These are phyloP conservation scores for Candida loeiensis DNA, from an alignment of 805 yeast genomes.

Conservation along the genomic window DNA sequence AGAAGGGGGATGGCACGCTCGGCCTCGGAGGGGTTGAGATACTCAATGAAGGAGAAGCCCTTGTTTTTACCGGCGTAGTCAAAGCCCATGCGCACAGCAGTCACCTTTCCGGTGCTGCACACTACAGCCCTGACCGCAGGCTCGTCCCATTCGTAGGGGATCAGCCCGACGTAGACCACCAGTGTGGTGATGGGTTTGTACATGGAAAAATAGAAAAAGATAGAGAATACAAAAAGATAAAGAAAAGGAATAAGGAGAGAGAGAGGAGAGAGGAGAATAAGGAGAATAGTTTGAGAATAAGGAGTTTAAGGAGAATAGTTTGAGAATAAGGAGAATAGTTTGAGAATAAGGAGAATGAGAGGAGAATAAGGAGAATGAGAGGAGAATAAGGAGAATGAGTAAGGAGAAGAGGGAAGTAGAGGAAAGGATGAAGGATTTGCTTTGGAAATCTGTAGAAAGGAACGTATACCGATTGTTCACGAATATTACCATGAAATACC, in stretches of 20 bases:
- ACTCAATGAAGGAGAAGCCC: slow-evolving; percentile 68
- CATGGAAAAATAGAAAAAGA: slow-evolving; percentile 5
- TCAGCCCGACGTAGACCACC: slow-evolving; percentile 56
- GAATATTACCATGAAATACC: too few species aligned
- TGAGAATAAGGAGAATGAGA: too few species aligned
- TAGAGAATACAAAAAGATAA: too few species aligned
- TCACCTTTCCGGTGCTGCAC: slow-evolving; percentile 69
- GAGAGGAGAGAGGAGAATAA: not conserved
- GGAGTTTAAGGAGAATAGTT: too few species aligned
- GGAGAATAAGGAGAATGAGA: too few species aligned
- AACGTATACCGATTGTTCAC: too few species aligned
- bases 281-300: not conserved
- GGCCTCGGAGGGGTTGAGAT: slow-evolving; percentile 50
- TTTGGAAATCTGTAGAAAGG: too few species aligned
- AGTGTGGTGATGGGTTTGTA: slow-evolving; percentile 24
- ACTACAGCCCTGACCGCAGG: slow-evolving; percentile 57
- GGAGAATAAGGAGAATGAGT: too few species aligned
- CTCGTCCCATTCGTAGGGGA: slow-evolving; percentile 72
- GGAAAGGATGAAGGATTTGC: too few species aligned
- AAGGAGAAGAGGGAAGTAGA: too few species aligned
- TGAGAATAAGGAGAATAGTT: too few species aligned
- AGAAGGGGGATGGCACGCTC: slow-evolving; percentile 44
- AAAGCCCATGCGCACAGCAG: slow-evolving; percentile 62
- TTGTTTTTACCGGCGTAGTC: slow-evolving; percentile 57
- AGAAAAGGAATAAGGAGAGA: not conserved